A percentile compares a stretch with the other conserved stretches of the same genome.
Conservation (phyloP, 2,329 filamentous ascomycete species). For the Apiospora hydei region DNA sequence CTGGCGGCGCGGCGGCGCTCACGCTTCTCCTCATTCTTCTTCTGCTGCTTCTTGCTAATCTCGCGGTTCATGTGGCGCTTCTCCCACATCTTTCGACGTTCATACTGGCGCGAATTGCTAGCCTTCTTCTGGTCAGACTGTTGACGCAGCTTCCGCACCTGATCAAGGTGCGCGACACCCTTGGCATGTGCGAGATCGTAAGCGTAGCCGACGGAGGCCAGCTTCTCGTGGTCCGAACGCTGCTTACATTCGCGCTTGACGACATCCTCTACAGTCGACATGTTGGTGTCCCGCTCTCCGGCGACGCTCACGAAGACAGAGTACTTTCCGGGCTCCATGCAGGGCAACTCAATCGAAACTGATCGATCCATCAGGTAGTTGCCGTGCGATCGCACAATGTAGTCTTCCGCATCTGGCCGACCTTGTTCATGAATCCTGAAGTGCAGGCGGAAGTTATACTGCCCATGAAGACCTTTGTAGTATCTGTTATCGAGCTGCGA, state of each 20-base stretch:
- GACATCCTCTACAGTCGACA: constrained; percentile 61
- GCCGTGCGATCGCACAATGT: constrained; percentile 65
- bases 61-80: constrained; percentile 50
- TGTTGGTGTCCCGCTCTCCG: constrained; percentile 52
- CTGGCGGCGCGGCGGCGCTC: constrained; percentile 42
- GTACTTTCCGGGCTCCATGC: constrained; percentile 63
- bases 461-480: constrained; percentile 66
- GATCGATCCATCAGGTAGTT: constrained; percentile 66
- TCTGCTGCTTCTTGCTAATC: constrained; percentile 47
- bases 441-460: constrained; percentile 60
- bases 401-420: constrained; percentile 61
- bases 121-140: constrained; percentile 58
- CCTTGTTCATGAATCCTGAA: constrained; percentile 60
- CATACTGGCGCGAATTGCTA: constrained; percentile 51
- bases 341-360: constrained; percentile 64
- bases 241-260: constrained; percentile 58
- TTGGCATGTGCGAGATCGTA: constrained; percentile 69
- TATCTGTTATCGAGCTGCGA: constrained; percentile 69
- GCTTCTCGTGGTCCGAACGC: constrained; percentile 63
- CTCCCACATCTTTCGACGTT: constrained; percentile 58
- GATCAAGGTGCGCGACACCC: constrained; percentile 58
- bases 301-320: constrained; percentile 63
- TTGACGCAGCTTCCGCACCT: constrained; percentile 57
- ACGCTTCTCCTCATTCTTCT: constrained; percentile 49
- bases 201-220: constrained; percentile 63